Evolutionary conservation across 78 protist species (phyloP), one percentile per base, ranked within the genome.

Genomic region (Cavenderia fasciculata): DNA sequence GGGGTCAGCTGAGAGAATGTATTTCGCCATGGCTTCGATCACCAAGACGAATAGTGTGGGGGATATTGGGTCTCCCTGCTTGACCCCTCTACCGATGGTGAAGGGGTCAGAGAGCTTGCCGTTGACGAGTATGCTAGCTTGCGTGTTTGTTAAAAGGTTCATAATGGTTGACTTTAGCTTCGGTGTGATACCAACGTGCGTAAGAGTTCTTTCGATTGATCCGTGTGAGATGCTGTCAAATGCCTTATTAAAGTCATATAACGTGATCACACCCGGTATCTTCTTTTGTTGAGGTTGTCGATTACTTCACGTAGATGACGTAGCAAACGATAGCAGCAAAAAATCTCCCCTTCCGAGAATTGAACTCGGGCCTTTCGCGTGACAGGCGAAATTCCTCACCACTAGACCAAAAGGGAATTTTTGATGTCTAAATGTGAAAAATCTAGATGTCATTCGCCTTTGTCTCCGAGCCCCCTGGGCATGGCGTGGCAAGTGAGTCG

Each of bases 311-410:
- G 47, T 5, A 34, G 25, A 7, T 31, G 7, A 4, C 5, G 3
- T 3, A 52, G 61, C 3, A 69, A 44, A 34, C 75, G n/a, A n/a
- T n/a, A n/a, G n/a, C n/a, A n/a, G n/a, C n/a, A n/a, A n/a, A n/a
- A n/a, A n/a, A n/a, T 44, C 74, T 66, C 74, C 51, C 74, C 74
- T 66, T 56, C 84, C 84, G 84, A 69, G 84, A 74, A 57, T 74
- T 56, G 84, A 74, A 74, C 84, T 69, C 84, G 84, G 84, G 84
- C 63, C 63, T 31, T 57, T 40, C 41, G 84, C 49, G 84, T 74
- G 84, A 74, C 63, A 74, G 69, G 49, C 84, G 41, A 57, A 57
- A 31, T 36, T 74, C 63, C 63, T 74, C 62, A 54, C 84, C 47
- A 74, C 84, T 74, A 74, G 63, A 74, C 84, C 68, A 74, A 56